phyloP scores from a whole-genome alignment of 371 early-diverging fungal genomes.

The Scutellospora calospora region DNA sequence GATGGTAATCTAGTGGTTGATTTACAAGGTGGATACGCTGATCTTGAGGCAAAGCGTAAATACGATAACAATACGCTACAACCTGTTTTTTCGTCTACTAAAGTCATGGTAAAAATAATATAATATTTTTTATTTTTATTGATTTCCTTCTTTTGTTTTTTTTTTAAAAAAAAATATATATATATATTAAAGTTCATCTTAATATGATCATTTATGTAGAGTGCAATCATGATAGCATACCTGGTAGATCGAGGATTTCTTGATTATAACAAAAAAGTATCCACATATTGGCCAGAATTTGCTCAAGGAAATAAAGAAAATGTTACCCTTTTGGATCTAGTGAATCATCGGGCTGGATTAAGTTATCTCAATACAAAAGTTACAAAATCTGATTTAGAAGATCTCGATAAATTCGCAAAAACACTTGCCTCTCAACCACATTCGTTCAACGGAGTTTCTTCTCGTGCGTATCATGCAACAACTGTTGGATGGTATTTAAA shows the following conservation, averaged over 20 bases:
- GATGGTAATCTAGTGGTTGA: constrained; percentile 68
- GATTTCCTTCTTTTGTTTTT: too few species aligned
- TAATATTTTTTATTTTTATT: too few species aligned
- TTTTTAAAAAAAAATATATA: too few species aligned
- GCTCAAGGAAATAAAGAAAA: constrained; percentile 76
- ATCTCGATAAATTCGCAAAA: constrained; percentile 50
- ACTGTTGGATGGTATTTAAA: constrained; percentile 80
- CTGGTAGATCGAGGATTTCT: constrained; percentile 68
- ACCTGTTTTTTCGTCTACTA: constrained; percentile 74
- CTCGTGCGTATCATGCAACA: constrained; percentile 70
- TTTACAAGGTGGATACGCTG: constrained; percentile 71
- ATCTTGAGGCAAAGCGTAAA: constrained; percentile 47
- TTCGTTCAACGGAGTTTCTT: constrained; percentile 62
- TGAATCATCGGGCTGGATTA: constrained; percentile 75
- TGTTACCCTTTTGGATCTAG: constrained; percentile 68
- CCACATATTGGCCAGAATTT: constrained; percentile 83
- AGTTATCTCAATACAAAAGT: constrained; percentile 59
- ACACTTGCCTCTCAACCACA: constrained; percentile 70
- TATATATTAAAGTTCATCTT: too few species aligned
- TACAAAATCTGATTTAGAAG: constrained; percentile 48
- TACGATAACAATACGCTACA: constrained; percentile 68
- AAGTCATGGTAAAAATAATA: constrained; percentile 53
- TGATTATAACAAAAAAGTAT: constrained; percentile 61
- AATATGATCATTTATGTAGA: not conserved
- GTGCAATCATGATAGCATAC: constrained; percentile 61